Percentiles rank a stretch among this genome's conserved stretches.
phyloP scores from a whole-genome alignment of 75 land plant species.

The Larix kaempferi region DNA sequence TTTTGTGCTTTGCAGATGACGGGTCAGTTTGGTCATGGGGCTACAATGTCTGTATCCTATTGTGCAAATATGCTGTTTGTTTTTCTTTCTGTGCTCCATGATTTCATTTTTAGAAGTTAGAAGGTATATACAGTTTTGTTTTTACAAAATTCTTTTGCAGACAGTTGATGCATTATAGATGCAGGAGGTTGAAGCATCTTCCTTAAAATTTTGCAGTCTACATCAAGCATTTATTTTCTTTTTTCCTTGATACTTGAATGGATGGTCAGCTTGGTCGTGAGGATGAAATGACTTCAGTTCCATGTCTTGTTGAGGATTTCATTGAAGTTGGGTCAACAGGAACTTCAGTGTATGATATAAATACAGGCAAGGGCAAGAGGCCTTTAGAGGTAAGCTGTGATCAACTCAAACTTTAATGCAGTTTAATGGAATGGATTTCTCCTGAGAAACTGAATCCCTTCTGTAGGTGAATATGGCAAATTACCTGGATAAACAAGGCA shows the following conservation, averaged over 20 bases:
- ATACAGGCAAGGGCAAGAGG: neutral
- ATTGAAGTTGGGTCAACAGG: constrained; percentile 16
- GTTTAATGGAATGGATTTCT: no score
- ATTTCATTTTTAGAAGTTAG: neutral
- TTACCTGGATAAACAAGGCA: no score
- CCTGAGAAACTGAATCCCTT: no score
- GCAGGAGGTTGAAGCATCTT: neutral
- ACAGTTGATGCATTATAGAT: no score
- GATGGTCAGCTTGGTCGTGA: constrained; percentile 81
- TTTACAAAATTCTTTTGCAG: neutral
- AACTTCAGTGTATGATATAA: neutral
- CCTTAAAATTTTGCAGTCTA: neutral
- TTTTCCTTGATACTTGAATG: constrained; percentile 55
- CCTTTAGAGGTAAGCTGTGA: neutral
- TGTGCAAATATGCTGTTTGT: neutral
- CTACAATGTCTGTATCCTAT: constrained; percentile 83
- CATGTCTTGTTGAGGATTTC: constrained; percentile 28
- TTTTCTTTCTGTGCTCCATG: neutral
- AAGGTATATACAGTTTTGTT: neutral
- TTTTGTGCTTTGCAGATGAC: constrained; percentile 50
- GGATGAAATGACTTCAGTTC: constrained; percentile 29
- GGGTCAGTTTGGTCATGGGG: constrained; percentile 93
- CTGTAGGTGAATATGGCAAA: no score
- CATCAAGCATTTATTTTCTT: neutral
- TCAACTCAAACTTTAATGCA: no score